Base-by-base conservation (phyloP, 2,329 filamentous ascomycete genomes). In the Penicillium sp. region DNA sequence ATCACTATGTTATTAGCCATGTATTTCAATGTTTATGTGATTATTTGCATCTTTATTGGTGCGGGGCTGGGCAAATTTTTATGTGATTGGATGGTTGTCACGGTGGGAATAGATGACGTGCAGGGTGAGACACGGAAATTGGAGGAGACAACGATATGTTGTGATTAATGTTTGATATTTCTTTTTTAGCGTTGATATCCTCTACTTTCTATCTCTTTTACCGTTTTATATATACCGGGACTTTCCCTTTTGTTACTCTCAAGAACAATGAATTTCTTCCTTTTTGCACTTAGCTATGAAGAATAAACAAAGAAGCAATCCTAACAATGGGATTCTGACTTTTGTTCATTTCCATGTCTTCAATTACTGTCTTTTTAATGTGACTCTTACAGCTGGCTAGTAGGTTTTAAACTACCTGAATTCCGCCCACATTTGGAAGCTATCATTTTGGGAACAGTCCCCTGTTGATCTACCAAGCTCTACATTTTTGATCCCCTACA, bases 11-110 rank as follows among this genome's bases (percentile, higher is more conserved):
- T 62, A 44, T 42, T 62, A 25, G 60, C 60, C 30, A 62, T 62
- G 60, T 62, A 62, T 26, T 62, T 61, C 50, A 62, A 62, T 17
- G 60, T 59, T 0, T 62, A 62, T 44, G 60, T 62, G 47, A 62
- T 62, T 22, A 61, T 62, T 31, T 62, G 60, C 36, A 62, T 62
- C 30, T 62, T 59, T n/a, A 59, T 62, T 7, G 60, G 60, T 2
- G 56, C 60, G 2, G 61, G 61, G 0, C 38, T 63, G 14, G 61
- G 61, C 17, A 63, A 63, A 35, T 63, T 63, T 51, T 42, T 63
- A 3, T 63, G 60, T 49, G 61, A 63, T 58, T 63, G 61, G 61
- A 63, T 61, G 61, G 61, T 63, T 2, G 61, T 63, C 11, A 56
- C 50, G 0, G 51, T 62, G 30, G 57, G 56, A 14, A 28, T 60